Conservation (phyloP, 352 stramenopile species). For the Phytophthora pluvialis region DNA sequence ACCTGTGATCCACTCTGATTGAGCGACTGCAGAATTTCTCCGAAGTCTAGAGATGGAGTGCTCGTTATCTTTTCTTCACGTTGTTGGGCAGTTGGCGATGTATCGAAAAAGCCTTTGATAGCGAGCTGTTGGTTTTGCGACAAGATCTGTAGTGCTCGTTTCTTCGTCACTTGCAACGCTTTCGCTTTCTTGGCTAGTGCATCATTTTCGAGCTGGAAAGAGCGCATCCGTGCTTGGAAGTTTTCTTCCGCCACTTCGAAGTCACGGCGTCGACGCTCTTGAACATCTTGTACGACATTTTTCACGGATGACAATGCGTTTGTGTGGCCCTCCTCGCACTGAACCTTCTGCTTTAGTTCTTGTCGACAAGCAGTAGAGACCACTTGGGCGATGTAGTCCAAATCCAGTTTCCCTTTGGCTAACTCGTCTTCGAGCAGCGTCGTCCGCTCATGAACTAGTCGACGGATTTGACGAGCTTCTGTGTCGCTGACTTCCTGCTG, state of each 20-base stretch:
- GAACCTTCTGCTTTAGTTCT: slow-evolving; percentile 9
- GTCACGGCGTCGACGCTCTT: slow-evolving; percentile 38
- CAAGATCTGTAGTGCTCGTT: slow-evolving; percentile 60
- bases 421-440: slow-evolving; percentile 58
- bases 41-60: slow-evolving; percentile 41
- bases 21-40: slow-evolving; percentile 43
- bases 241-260: slow-evolving; percentile 41
- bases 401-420: slow-evolving; percentile 46
- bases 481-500: slow-evolving; percentile 47
- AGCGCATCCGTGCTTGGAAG: slow-evolving; percentile 43
- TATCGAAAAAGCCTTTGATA: slow-evolving; percentile 56
- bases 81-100: slow-evolving; percentile 1
- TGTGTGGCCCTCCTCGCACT: slow-evolving; percentile 7
- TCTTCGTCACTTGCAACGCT: slow-evolving; percentile 45
- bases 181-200: slow-evolving; percentile 37
- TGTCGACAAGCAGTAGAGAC: slow-evolving; percentile 29
- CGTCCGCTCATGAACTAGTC: slow-evolving; percentile 54
- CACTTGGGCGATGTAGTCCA: slow-evolving; percentile 55
- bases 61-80: background rate
- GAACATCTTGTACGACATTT: slow-evolving; percentile 41
- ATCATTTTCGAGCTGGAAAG: slow-evolving; percentile 52
- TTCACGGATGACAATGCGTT: slow-evolving; percentile 19
- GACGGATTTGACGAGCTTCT: slow-evolving; percentile 44
- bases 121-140: slow-evolving; percentile 64
- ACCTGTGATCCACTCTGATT: slow-evolving; percentile 46